A percentile compares a stretch with the other conserved stretches of the same genome.
phyloP scores from a whole-genome alignment of 2,329 filamentous ascomycete genomes.

The Orbilia ellipsospora region DNA sequence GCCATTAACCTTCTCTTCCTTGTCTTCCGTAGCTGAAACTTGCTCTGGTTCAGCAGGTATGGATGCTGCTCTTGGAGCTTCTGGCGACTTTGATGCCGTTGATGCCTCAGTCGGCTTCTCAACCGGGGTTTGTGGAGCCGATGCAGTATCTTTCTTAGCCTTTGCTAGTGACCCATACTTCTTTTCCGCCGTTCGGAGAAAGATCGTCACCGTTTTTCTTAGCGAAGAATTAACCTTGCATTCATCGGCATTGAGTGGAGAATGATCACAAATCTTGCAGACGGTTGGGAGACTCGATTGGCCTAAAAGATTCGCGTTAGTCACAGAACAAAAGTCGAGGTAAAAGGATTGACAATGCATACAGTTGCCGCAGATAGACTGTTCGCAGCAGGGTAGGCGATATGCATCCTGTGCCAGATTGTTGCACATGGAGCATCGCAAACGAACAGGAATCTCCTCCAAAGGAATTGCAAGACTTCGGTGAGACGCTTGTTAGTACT shows the following conservation, averaged over 20 bases:
- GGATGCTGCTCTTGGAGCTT: constrained; percentile 30
- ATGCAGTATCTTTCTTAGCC: constrained; percentile 62
- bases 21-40: neutral
- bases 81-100: constrained; percentile 10
- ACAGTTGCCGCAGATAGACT: constrained; percentile 93
- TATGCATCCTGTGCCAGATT: constrained; percentile 90
- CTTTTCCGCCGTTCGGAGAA: constrained; percentile 89
- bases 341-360: constrained; percentile 61
- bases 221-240: constrained; percentile 90
- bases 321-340: constrained; percentile 18
- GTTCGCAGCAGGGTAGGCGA: constrained; percentile 92
- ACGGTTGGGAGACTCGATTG: constrained; percentile 79
- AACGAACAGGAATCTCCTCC: constrained; percentile 92
- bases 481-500: constrained; percentile 61
- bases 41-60: constrained; percentile 34
- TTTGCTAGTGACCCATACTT: constrained; percentile 75
- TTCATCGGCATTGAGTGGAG: constrained; percentile 83
- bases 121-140: constrained; percentile 56
- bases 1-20: constrained; percentile 21
- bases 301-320: constrained; percentile 66
- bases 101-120: constrained; percentile 30
- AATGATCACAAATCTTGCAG: constrained; percentile 94
- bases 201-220: constrained; percentile 91
- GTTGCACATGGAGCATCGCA: constrained; percentile 93
- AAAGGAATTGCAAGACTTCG: constrained; percentile 72